These are phyloP conservation scores for Cercospora citrullina DNA, from an alignment of 2,329 filamentous ascomycete genomes.

Conservation along the genomic window DNA sequence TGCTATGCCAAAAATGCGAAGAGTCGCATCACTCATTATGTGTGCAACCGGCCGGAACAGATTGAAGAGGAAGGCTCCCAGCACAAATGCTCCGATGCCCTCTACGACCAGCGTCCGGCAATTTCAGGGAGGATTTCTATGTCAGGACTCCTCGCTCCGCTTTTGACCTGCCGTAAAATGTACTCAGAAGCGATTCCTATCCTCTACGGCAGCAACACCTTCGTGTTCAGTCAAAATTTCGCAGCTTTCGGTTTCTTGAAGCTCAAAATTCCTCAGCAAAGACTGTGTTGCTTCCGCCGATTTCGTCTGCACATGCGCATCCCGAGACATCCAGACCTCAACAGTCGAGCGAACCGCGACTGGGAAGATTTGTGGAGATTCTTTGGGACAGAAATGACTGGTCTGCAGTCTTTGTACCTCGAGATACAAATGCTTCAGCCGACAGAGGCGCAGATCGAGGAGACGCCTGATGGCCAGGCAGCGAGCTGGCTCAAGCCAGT, in stretches of 20 bases:
- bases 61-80: conserved; percentile 30
- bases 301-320: conserved; percentile 36
- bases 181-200: conserved; percentile 37
- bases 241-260: conserved; percentile 37
- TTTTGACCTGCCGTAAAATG: conserved; percentile 35
- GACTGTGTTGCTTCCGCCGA: conserved; percentile 32
- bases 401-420: conserved; percentile 33
- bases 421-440: conserved; percentile 34
- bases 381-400: conserved; percentile 35
- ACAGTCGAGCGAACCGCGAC: conserved; percentile 35
- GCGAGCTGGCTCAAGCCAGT: conserved; percentile 36
- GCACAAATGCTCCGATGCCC: conserved; percentile 32
- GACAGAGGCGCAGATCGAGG: conserved; percentile 33
- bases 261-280: conserved; percentile 33
- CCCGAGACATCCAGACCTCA: conserved; percentile 36
- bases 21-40: conserved; percentile 32
- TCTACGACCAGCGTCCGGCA: conserved; percentile 22
- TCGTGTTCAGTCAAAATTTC: conserved; percentile 38
- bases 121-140: conserved; percentile 26
- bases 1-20: conserved; percentile 30
- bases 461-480: conserved; percentile 31
- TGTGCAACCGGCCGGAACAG: conserved; percentile 31
- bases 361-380: conserved; percentile 37
- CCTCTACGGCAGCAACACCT: conserved; percentile 38
- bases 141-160: conserved; percentile 33